Percentiles rank a stretch among this genome's conserved stretches.
Evolutionary conservation across 2,329 filamentous ascomycete species (phyloP).

Genomic region (Ophiostoma ulmi): DNA sequence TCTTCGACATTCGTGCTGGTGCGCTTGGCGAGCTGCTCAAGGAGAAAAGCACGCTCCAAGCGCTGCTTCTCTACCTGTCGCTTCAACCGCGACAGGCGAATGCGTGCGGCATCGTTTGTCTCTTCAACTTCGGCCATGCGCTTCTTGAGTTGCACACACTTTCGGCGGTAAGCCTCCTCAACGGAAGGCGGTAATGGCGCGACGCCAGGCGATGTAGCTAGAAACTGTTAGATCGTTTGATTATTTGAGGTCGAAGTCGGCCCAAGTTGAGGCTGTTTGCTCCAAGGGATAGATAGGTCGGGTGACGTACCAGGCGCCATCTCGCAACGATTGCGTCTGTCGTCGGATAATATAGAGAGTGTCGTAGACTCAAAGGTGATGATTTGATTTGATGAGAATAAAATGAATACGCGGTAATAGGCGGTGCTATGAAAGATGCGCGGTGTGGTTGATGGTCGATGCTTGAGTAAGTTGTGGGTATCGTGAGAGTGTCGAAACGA

Average conservation of each 20-base stretch:
- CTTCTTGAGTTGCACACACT: slow-evolving; percentile 91
- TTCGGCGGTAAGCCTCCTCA: slow-evolving; percentile 90
- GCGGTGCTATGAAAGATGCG: background rate
- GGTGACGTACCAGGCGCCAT: slow-evolving; percentile 27
- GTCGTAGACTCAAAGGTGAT: background rate
- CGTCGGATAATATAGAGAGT: background rate
- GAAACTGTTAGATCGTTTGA: background rate
- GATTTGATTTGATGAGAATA: background rate
- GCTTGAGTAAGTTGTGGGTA: background rate
- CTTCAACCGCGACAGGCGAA: slow-evolving; percentile 73
- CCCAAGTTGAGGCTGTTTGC: background rate
- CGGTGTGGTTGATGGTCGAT: background rate
- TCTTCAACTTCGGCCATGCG: slow-evolving; percentile 88
- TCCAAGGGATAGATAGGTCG: background rate
- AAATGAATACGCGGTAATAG: background rate
- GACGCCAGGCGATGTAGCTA: slow-evolving; percentile 15
- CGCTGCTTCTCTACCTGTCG: slow-evolving; percentile 88
- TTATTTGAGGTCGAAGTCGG: background rate
- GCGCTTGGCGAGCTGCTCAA: slow-evolving; percentile 67
- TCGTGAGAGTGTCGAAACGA: slow-evolving; percentile 7
- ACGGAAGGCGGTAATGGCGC: slow-evolving; percentile 76
- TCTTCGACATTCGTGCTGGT: slow-evolving; percentile 72
- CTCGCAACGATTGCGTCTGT: background rate
- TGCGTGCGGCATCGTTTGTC: slow-evolving; percentile 76
- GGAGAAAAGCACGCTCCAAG: slow-evolving; percentile 71